phyloP scores from a whole-genome alignment of 1,284 basidiomycete species.

The Cryptococcus hybrid region DNA sequence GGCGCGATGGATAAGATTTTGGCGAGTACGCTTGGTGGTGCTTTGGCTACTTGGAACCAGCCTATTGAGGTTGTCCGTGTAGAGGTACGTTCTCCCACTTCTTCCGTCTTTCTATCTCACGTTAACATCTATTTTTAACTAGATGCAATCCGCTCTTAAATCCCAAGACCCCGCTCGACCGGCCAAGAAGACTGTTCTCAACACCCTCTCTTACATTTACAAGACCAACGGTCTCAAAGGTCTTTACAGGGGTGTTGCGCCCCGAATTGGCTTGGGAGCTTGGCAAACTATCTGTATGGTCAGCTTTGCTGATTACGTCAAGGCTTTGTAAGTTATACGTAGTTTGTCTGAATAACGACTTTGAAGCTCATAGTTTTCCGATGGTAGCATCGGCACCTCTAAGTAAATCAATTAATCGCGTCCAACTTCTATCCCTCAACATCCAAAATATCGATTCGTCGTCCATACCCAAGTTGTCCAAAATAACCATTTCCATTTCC shows the following conservation, averaged over 20 bases:
- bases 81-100: slow-evolving; percentile 30
- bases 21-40: slow-evolving; percentile 87
- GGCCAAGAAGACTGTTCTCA: slow-evolving; percentile 82
- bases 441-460: too few species aligned
- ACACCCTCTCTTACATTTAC: slow-evolving; percentile 91
- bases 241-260: slow-evolving; percentile 95
- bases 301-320: slow-evolving; percentile 92
- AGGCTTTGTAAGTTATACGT: slow-evolving; percentile 60
- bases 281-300: slow-evolving; percentile 82
- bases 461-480: too few species aligned
- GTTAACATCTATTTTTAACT: not conserved
- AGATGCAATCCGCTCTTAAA: slow-evolving; percentile 99
- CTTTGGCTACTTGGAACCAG: slow-evolving; percentile 98
- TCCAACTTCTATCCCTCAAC: too few species aligned
- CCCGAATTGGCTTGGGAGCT: slow-evolving; percentile 77
- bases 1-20: slow-evolving; percentile 81
- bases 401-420: too few species aligned
- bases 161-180: slow-evolving; percentile 71
- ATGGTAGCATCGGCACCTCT: too few species aligned
- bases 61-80: slow-evolving; percentile 74
- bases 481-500: too few species aligned
- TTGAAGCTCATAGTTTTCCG: too few species aligned
- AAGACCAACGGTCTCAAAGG: slow-evolving; percentile 95
- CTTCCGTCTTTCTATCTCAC: not conserved
- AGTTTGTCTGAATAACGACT: too few species aligned